Conservation (phyloP, 768 basidiomycete genomes). For the Pseudohyphozyma bogoriensis region DNA sequence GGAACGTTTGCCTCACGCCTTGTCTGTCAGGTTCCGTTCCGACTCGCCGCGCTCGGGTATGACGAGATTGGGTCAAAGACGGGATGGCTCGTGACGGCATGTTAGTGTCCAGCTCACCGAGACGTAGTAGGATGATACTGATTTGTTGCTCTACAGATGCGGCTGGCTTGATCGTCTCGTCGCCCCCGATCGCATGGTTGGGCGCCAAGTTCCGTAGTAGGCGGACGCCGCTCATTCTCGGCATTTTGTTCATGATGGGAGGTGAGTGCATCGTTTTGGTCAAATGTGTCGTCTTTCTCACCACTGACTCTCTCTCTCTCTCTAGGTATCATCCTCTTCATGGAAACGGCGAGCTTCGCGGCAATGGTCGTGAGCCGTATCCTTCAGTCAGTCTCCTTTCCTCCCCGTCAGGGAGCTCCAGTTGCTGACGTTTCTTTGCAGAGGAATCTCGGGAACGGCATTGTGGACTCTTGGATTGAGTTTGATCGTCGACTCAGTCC, state of each 20-base stretch:
- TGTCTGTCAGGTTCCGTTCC: conserved; percentile 15
- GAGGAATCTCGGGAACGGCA: conserved; percentile 18
- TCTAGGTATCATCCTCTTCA: conserved; percentile 27
- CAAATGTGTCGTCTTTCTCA: background rate
- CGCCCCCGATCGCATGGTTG: background rate
- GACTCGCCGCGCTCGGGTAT: conserved; percentile 28
- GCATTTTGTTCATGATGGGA: conserved; percentile 29
- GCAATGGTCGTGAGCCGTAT: conserved; percentile 24
- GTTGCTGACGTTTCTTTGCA: background rate
- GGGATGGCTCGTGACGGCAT: conserved; percentile 27
- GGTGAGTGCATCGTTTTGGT: too few relatives aligned
- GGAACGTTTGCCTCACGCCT: too few relatives aligned
- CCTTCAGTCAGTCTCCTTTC: conserved; percentile 7
- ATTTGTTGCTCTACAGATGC: too few relatives aligned
- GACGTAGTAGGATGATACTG: too few relatives aligned
- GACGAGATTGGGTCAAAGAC: conserved; percentile 24
- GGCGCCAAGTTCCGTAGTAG: background rate
- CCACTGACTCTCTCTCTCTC: background rate
- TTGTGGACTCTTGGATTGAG: conserved; percentile 25
- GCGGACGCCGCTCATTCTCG: background rate
- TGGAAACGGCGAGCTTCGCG: conserved; percentile 17
- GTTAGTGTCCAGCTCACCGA: too few relatives aligned
- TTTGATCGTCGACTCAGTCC: conserved; percentile 14
- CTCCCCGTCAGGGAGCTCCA: background rate
- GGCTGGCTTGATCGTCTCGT: background rate